Evolutionary conservation across 2,329 filamentous ascomycete genomes (phyloP).

Genomic region (Coniella lustricola): DNA sequence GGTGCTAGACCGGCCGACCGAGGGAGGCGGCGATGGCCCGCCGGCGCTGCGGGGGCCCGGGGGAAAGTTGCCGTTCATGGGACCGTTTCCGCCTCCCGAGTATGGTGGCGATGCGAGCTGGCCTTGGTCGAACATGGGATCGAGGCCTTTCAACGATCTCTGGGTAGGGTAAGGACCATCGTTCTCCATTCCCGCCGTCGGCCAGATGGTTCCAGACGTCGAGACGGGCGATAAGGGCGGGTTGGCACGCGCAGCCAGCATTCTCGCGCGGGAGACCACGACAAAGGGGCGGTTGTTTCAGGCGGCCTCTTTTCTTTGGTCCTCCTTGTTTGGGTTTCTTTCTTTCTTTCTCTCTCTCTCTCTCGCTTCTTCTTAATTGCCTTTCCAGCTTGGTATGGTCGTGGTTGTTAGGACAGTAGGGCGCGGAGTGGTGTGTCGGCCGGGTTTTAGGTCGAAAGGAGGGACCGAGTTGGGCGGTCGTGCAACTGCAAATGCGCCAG

Average conservation of each 20-base stretch:
- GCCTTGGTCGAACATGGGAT: slow-evolving; percentile 32
- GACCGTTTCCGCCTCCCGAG: slow-evolving; percentile 54
- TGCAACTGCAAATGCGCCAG: no score
- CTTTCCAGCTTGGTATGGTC: no score
- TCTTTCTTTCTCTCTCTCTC: no score
- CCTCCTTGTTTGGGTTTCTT: no score
- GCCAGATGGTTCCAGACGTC: slow-evolving; percentile 78
- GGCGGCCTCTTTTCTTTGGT: no score
- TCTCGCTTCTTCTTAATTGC: no score
- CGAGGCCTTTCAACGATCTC: slow-evolving; percentile 7
- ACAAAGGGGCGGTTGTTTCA: no score
- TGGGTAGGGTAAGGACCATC: slow-evolving; percentile 44
- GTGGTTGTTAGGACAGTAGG: no score
- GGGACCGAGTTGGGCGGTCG: no score
- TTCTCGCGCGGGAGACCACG: slow-evolving; percentile 9
- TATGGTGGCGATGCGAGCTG: slow-evolving; percentile 63
- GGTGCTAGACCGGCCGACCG: slow-evolving; percentile 77
- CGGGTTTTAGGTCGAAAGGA: no score
- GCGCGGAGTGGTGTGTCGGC: no score
- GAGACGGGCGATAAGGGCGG: slow-evolving; percentile 76
- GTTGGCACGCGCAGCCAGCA: slow-evolving; percentile 35
- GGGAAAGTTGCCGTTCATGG: slow-evolving; percentile 54
- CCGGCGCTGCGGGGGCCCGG: slow-evolving; percentile 49
- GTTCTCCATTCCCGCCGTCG: slow-evolving; percentile 55
- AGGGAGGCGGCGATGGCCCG: slow-evolving; percentile 78